Conservation (phyloP, 73 alveolate species). For the Breviolum minutum region DNA sequence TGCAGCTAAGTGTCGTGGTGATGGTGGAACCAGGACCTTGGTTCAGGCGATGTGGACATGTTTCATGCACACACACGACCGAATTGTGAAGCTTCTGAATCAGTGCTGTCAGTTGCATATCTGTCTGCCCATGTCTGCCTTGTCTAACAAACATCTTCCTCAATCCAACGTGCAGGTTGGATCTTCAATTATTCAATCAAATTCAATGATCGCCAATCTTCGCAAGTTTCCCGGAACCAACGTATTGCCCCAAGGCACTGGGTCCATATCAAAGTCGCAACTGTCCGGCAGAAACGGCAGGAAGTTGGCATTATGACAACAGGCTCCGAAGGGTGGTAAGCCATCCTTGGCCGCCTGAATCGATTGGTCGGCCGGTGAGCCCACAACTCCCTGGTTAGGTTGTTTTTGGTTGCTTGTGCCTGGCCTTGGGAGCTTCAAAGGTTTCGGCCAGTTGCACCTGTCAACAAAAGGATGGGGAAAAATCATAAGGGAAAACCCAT, state of each 20-base stretch:
- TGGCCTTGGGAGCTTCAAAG: slow-evolving; percentile 48
- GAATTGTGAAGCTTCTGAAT: too few species aligned
- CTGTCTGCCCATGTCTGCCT: too few species aligned
- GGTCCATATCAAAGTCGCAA: slow-evolving; percentile 22
- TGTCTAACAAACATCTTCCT: background rate
- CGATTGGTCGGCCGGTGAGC: background rate
- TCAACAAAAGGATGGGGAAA: background rate
- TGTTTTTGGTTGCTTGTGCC: background rate
- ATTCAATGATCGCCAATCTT: too few species aligned
- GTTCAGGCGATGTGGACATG: too few species aligned
- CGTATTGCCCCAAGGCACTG: background rate
- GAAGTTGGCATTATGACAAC: slow-evolving; percentile 38
- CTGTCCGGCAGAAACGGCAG: slow-evolving; percentile 6
- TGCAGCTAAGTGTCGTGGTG: slow-evolving; percentile 40
- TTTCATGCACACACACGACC: too few species aligned
- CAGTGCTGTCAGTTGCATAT: too few species aligned
- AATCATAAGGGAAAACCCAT: too few species aligned
- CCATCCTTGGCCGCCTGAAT: slow-evolving; percentile 25
- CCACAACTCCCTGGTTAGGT: background rate
- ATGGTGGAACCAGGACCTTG: slow-evolving; percentile 38
- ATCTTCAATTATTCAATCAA: background rate
- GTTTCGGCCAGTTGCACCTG: slow-evolving; percentile 53
- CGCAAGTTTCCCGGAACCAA: too few species aligned
- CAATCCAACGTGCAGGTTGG: background rate
- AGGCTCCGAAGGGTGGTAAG: slow-evolving; percentile 38